Evolutionary conservation across 169 alveolate species (phyloP).

Genomic region (Eimeria falciformis): DNA sequence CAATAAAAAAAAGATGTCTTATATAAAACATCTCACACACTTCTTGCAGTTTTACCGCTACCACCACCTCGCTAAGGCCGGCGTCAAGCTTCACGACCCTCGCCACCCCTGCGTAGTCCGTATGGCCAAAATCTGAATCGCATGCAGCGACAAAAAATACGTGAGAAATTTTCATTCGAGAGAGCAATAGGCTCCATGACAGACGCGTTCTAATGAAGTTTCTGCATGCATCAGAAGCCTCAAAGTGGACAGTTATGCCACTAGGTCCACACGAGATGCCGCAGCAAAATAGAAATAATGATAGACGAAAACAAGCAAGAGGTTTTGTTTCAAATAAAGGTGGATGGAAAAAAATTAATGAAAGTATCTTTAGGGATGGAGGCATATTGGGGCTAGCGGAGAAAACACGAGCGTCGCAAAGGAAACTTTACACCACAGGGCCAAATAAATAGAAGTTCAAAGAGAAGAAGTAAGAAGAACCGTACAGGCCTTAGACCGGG

Average conservation of each 20-base stretch:
- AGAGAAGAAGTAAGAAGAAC: too few relatives aligned
- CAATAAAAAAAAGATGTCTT: too few relatives aligned
- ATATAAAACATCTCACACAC: constrained; percentile 9
- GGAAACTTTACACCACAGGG: background rate
- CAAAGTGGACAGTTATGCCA: background rate
- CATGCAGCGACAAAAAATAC: background rate
- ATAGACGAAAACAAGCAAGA: background rate
- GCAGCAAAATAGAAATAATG: background rate
- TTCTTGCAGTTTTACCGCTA: constrained; percentile 69
- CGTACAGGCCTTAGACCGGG: too few relatives aligned
- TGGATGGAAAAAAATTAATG: too few relatives aligned
- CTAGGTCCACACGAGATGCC: background rate
- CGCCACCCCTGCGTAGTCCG: constrained; percentile 69
- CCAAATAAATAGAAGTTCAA: background rate
- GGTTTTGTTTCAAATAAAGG: background rate
- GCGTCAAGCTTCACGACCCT: constrained; percentile 60
- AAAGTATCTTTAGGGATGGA: background rate
- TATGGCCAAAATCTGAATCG: constrained; percentile 34
- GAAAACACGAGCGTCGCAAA: background rate
- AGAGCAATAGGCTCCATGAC: background rate
- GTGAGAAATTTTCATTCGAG: background rate
- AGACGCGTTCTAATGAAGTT: background rate
- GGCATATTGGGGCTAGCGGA: background rate
- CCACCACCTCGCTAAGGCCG: constrained; percentile 42
- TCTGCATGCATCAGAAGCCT: background rate